Base-by-base conservation (phyloP, 352 stramenopile genomes). In the Peronospora tabacina region DNA sequence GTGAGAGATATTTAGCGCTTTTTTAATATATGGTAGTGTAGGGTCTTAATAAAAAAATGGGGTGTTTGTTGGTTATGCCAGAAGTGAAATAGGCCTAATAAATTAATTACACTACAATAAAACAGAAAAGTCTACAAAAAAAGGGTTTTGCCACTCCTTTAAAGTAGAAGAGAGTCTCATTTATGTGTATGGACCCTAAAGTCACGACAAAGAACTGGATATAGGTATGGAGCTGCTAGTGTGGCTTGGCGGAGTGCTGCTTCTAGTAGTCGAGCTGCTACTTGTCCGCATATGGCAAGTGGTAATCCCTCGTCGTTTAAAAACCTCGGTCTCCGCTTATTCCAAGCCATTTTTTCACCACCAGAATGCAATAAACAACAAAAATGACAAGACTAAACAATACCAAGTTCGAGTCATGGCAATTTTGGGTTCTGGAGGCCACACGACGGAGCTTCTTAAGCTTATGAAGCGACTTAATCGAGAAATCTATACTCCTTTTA, bases 401-500 rank as follows among this genome's bases (percentile, higher is more conserved):
- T 22, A 47, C 24, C 24, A 61, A 7, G 52, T 82, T 24, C 73
- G 72, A 20, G 78, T 78, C 16, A 87, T 93, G 72, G 80, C 81
- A n/a, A 75, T 91, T n/a, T 51, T 93, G 22, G 82, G 82, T 44
- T 93, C 82, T 0, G 82, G 80, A 29, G 93, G 93, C 24, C 93
- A 98, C 66, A 98, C 91, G 22, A 97, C 91, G 20, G 93, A 98
- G 82, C 95, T 98, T 81, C 70, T 97, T 15, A 89, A 90, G 61
- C 75, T 98, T 51, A 83, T 97, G 41, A 85, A 90, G 66, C 60
- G 72, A 13, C 50, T 97, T 10, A 68, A 91, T 62, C 58, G 69
- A 12, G 62, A 84, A 1, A 29, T 78, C 6, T 97, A 97, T 60
- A 65, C 69, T 28, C 86, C 87, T 0, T 71, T 97, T 19, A 70